Evolutionary conservation across 306 rosid genomes (phyloP), one percentile per base, ranked within the genome.

Genomic region (Ziziphus jujuba): DNA sequence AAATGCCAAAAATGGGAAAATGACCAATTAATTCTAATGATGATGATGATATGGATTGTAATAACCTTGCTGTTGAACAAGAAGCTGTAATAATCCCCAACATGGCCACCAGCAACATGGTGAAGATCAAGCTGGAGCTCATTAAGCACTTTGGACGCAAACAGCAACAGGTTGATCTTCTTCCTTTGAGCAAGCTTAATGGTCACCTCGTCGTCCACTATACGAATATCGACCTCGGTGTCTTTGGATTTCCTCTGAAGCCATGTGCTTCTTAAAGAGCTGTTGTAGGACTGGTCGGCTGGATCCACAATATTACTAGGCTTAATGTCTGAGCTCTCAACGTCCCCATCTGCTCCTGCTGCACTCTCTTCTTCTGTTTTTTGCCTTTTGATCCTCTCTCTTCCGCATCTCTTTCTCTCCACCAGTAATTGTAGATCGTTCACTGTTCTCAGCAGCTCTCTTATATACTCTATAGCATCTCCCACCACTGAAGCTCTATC

Each of bases 231-330:
- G 4, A 91, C 91, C 69, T 91, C 97, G 0, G 90, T 87, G 76
- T 91, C 91, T 74, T 81, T 89, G 6, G 90, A 89, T 70, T 89
- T 91, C 71, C 91, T 88, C 73, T 90, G 97, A n/a, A 93, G 84
- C 99, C 99, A 93, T 15, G 99, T 90, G 76, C 91, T 84, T 62
- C 95, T 83, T 22, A 89, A 56, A 63, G 79, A 61, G 9, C 79
- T 82, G 75, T 67, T 80, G 80, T 60, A 75, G 28, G 90, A 71
- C 20, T 86, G 80, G 9, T 85, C 88, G 34, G 24, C 71, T 43
- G 76, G 66, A 13, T 84, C 95, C 31, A 79, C 86, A n/a, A 70
- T 69, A 28, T 28, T 28, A n/a, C n/a, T n/a, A 28, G 83, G 84
- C 85, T 87, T 90, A 67, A 80, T 75, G 83, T 88, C 76, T 19